Base-by-base conservation (phyloP, 2,329 filamentous ascomycete genomes). In the Penicillium psychrosexuale region DNA sequence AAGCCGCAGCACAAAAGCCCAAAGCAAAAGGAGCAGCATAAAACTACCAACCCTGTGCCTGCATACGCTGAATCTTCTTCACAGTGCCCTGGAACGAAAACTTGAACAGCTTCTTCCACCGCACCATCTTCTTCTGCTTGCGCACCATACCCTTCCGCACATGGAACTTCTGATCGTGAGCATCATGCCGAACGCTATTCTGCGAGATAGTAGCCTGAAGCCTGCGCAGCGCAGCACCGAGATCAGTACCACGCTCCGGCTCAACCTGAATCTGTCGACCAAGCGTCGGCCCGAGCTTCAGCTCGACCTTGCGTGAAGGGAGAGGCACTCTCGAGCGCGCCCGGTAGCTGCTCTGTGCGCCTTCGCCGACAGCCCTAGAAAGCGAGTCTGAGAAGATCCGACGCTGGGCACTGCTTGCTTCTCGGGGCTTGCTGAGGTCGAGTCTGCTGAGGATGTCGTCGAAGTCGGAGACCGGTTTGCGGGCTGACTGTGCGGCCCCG, bases 81-180 rank as follows among this genome's bases (percentile, higher is more conserved):
- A 77, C 72, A 52, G 76, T 77, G 40, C 69, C 61, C 53, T 71
- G 56, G 61, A 78, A 78, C 12, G 75, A 76, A 47, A 70, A 72
- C 61, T 72, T 74, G 57, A 79, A 79, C 64, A 77, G 55, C 55
- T 66, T 72, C 63, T 74, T 71, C 77, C 76, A 79, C 54, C 76
- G 63, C 53, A 62, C 46, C 51, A 67, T 69, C 52, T 67, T 66
- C 58, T 72, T 36, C 51, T 73, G 62, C 72, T 78, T 79, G 47
- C 61, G 68, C 63, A 66, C 52, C 70, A 74, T 71, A 36, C 76
- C 77, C 54, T 69, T 70, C 27, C 77, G 61, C 27, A 77, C 66
- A 65, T 79, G 75, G 53, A 68, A 76, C 59, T 66, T 70, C 63
- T 79, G 76, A 7, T 53, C 52, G 34, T 53, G 51, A 38, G 62